phyloP scores from a whole-genome alignment of 257 asterid genomes.

The Mentha longifolia region DNA sequence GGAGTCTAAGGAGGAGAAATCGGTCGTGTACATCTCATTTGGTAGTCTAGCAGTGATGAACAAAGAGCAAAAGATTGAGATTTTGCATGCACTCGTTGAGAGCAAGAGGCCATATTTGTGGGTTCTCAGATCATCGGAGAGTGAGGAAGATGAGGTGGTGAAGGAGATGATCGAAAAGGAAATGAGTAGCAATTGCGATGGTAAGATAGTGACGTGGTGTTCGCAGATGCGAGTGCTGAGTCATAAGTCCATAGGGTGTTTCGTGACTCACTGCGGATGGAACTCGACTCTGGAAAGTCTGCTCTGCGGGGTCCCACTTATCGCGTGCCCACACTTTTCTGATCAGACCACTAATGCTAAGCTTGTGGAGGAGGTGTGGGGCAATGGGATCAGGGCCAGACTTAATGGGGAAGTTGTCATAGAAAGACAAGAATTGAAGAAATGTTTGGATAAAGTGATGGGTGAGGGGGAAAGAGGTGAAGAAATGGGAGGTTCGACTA shows the following conservation, averaged over 20 bases:
- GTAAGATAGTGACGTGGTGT: conserved; percentile 64
- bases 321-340: conserved; percentile 55
- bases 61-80: conserved; percentile 52
- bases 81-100: conserved; percentile 41
- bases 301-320: conserved; percentile 55
- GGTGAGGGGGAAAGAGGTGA: conserved; percentile 48
- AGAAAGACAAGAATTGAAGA: conserved; percentile 45
- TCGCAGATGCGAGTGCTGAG: conserved; percentile 55
- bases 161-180: conserved; percentile 28
- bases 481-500: conserved; percentile 46
- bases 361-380: conserved; percentile 70
- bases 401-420: conserved; percentile 41
- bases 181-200: conserved; percentile 28
- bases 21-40: conserved; percentile 63
- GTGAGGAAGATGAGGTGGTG: conserved; percentile 39
- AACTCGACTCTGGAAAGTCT: conserved; percentile 63
- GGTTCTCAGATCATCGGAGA: conserved; percentile 45
- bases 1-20: conserved; percentile 37
- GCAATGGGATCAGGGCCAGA: conserved; percentile 54
- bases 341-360: conserved; percentile 61
- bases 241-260: conserved; percentile 58
- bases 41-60: conserved; percentile 52
- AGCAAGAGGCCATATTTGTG: conserved; percentile 50
- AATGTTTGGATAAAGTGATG: conserved; percentile 56
- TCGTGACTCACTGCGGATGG: conserved; percentile 75